A percentile compares a stretch with the other conserved stretches of the same genome.
Evolutionary conservation across 331 rosid species (phyloP).

Genomic region (Telfairia occidentalis): DNA sequence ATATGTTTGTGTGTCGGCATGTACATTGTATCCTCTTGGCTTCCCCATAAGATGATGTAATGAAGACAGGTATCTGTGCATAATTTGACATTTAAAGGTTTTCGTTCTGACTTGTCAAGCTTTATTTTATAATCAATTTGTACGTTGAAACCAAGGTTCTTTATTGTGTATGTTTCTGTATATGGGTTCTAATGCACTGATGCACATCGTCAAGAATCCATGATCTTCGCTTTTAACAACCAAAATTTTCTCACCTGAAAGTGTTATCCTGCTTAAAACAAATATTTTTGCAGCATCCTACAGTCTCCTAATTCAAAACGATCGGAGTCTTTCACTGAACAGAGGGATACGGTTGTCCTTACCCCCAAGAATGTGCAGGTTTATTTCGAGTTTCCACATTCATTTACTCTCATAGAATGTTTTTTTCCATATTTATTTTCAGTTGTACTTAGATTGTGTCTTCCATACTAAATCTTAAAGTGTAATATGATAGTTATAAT

Average conservation of each 20-base stretch:
- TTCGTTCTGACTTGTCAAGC: not conserved
- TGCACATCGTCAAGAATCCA: not conserved
- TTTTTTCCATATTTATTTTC: not conserved
- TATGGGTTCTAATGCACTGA: not conserved
- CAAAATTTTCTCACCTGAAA: slow-evolving; percentile 20
- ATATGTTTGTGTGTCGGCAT: not conserved
- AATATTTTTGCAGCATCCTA: slow-evolving; percentile 46
- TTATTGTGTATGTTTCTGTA: not conserved
- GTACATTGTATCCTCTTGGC: not conserved
- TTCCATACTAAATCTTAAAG: slow-evolving; percentile 12
- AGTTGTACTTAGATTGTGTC: not conserved
- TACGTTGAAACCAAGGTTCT: not conserved
- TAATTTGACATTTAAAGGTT: not conserved
- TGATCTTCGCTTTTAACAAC: not conserved
- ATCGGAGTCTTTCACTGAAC: slow-evolving; percentile 53
- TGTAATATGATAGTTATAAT: not conserved
- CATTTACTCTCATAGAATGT: not conserved
- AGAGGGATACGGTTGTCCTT: slow-evolving; percentile 70
- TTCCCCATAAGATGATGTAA: not conserved
- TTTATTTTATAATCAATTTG: not conserved
- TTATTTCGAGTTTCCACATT: slow-evolving; percentile 4
- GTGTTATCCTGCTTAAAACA: slow-evolving; percentile 29
- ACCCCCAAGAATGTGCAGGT: slow-evolving; percentile 99
- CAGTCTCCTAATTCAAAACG: slow-evolving; percentile 81
- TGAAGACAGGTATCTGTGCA: not conserved